phyloP scores from a whole-genome alignment of 2,329 filamentous ascomycete species.

The Arthrobotrys megalospora region DNA sequence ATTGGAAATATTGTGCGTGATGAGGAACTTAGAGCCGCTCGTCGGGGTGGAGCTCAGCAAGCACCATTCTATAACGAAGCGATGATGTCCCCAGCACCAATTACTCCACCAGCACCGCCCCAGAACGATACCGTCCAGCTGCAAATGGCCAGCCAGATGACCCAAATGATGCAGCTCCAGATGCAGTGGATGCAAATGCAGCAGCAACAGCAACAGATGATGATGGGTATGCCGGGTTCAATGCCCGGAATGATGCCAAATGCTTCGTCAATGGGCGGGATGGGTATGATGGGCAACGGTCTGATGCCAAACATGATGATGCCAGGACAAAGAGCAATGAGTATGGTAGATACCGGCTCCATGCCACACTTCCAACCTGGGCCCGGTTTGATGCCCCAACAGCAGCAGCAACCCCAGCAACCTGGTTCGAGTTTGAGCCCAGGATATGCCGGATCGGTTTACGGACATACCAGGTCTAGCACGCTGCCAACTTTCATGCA shows the following conservation, averaged over 20 bases:
- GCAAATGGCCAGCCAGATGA: constrained; percentile 86
- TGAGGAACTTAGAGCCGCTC: constrained; percentile 66
- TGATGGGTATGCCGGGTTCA: constrained; percentile 64
- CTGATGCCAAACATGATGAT: constrained; percentile 65
- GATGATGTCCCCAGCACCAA: constrained; percentile 62
- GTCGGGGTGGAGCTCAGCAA: constrained; percentile 51
- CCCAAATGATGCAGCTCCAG: constrained; percentile 91
- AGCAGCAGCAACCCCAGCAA: constrained; percentile 48
- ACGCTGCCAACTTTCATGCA: constrained; percentile 61
- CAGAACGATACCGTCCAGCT: constrained; percentile 81
- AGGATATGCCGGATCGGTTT: constrained; percentile 72
- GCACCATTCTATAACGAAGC: constrained; percentile 62
- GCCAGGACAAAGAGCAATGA: constrained; percentile 78
- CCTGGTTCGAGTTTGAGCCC: constrained; percentile 62
- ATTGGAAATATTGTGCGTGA: constrained; percentile 84
- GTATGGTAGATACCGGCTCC: constrained; percentile 83
- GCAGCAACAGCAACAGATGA: constrained; percentile 64
- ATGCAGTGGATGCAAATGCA: constrained; percentile 83
- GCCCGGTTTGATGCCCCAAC: constrained; percentile 61
- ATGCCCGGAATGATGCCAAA: constrained; percentile 66
- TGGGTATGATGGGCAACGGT: constrained; percentile 65
- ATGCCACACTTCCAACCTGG: constrained; percentile 69
- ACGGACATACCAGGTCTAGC: constrained; percentile 63
- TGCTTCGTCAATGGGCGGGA: constrained; percentile 65
- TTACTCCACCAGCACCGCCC: constrained; percentile 68